These are phyloP conservation scores for Rutstroemia sp. DNA, from an alignment of 2,329 filamentous ascomycete species.

Conservation along the genomic window DNA sequence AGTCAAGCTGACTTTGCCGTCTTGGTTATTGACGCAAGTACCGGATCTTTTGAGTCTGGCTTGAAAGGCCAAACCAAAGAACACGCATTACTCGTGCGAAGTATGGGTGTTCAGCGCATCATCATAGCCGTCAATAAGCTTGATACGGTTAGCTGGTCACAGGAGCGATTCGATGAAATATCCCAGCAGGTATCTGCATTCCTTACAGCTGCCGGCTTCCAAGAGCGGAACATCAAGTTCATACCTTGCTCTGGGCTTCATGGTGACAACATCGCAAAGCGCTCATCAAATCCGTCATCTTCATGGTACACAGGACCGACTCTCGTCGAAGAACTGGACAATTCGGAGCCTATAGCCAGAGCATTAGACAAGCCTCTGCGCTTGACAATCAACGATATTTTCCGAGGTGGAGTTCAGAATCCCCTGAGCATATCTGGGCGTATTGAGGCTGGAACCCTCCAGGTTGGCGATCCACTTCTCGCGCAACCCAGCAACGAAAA, in stretches of 20 bases:
- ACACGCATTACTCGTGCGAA: constrained; percentile 81
- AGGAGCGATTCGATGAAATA: constrained; percentile 79
- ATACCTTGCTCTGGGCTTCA: constrained; percentile 84
- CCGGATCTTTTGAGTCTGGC: constrained; percentile 87
- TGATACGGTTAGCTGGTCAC: constrained; percentile 77
- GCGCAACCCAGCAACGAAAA: constrained; percentile 76
- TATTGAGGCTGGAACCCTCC: constrained; percentile 75
- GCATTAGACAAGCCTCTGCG: constrained; percentile 73
- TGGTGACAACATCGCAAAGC: constrained; percentile 74
- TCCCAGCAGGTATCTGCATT: constrained; percentile 77
- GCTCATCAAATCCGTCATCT: constrained; percentile 46
- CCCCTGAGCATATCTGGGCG: constrained; percentile 81
- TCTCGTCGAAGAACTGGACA: constrained; percentile 76
- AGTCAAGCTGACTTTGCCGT: constrained; percentile 95
- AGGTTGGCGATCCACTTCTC: constrained; percentile 73
- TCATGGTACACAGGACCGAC: constrained; percentile 78
- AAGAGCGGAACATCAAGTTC: constrained; percentile 72
- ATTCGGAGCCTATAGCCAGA: constrained; percentile 64
- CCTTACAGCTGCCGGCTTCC: constrained; percentile 73
- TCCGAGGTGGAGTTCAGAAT: constrained; percentile 69
- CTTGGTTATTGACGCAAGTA: constrained; percentile 84
- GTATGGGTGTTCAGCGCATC: constrained; percentile 80
- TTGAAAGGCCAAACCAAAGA: constrained; percentile 91
- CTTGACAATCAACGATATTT: constrained; percentile 82
- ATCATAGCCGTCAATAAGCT: constrained; percentile 95